These are phyloP conservation scores for Lactifluus hygrophoroides DNA, from an alignment of 768 basidiomycete species.

Conservation along the genomic window DNA sequence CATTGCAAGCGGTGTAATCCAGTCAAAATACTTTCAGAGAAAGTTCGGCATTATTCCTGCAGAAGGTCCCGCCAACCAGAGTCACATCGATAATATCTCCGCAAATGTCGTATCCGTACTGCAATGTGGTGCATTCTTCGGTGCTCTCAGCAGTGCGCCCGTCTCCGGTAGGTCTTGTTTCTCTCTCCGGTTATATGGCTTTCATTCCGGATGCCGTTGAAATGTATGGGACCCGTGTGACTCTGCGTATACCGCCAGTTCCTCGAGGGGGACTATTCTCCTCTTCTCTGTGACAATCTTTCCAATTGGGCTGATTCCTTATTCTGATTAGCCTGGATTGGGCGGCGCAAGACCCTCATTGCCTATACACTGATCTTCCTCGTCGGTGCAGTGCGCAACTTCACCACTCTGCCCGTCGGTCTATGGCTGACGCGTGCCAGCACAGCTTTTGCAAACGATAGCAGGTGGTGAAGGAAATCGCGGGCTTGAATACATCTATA, in stretches of 20 bases:
- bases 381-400: constrained; percentile 54
- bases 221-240: neutral
- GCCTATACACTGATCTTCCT: constrained; percentile 54
- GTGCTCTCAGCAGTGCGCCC: constrained; percentile 66
- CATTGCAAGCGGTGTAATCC: constrained; percentile 61
- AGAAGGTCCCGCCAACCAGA: constrained; percentile 35
- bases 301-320: neutral
- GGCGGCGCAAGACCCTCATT: constrained; percentile 57
- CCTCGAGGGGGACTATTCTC: no score
- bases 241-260: neutral
- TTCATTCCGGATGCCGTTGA: neutral
- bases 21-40: constrained; percentile 47
- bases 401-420: neutral
- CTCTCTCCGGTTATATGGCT: neutral
- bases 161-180: constrained; percentile 44
- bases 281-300: neutral
- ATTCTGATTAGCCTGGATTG: constrained; percentile 43
- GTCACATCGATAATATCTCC: constrained; percentile 44
- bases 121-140: constrained; percentile 85
- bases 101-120: constrained; percentile 83
- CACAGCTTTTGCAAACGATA: constrained; percentile 61
- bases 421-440: neutral
- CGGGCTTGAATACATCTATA: constrained; percentile 65
- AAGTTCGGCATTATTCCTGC: constrained; percentile 51
- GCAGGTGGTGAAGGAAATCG: constrained; percentile 45